phyloP scores from a whole-genome alignment of 257 asterid species.

The Nemophila menziesii region DNA sequence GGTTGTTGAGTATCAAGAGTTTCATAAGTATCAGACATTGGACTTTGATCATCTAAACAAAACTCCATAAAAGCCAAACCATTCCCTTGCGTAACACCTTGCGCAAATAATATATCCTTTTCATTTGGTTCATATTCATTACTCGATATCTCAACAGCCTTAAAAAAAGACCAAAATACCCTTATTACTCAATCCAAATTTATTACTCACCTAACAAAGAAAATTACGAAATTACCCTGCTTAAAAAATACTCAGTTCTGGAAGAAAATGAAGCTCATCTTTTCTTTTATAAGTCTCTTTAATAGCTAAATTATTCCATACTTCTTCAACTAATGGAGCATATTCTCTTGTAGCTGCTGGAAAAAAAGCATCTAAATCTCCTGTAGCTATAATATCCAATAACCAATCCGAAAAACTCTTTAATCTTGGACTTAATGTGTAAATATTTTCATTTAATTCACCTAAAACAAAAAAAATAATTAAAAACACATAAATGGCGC shows the following conservation, averaged over 20 bases:
- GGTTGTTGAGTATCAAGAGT: conserved; percentile 61
- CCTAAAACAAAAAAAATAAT: too few species aligned
- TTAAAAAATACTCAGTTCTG: conserved; percentile 83
- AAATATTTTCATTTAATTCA: conserved; percentile 36
- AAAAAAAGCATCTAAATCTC: conserved; percentile 91
- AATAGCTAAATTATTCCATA: conserved; percentile 86
- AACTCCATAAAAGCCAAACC: conserved; percentile 94
- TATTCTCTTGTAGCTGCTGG: conserved; percentile 99
- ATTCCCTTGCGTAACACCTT: conserved; percentile 91
- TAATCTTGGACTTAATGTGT: conserved; percentile 70
- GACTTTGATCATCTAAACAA: conserved; percentile 85
- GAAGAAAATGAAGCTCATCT: conserved; percentile 79
- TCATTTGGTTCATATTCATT: conserved; percentile 91
- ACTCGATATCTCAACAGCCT: conserved; percentile 96
- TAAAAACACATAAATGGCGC: neutral
- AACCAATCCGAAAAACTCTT: conserved; percentile 96
- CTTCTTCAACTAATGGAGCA: conserved; percentile 94
- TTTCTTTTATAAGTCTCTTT: conserved; percentile 73
- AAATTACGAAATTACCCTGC: conserved; percentile 44
- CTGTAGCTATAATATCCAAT: conserved; percentile 86
- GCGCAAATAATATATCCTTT: conserved; percentile 76
- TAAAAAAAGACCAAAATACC: conserved; percentile 6
- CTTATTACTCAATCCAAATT: neutral
- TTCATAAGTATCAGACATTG: conserved; percentile 82
- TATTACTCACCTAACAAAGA: too few species aligned